Evolutionary conservation across 768 basidiomycete species (phyloP), one percentile per base, ranked within the genome.

Genomic region (Leccinum subgranulosum): DNA sequence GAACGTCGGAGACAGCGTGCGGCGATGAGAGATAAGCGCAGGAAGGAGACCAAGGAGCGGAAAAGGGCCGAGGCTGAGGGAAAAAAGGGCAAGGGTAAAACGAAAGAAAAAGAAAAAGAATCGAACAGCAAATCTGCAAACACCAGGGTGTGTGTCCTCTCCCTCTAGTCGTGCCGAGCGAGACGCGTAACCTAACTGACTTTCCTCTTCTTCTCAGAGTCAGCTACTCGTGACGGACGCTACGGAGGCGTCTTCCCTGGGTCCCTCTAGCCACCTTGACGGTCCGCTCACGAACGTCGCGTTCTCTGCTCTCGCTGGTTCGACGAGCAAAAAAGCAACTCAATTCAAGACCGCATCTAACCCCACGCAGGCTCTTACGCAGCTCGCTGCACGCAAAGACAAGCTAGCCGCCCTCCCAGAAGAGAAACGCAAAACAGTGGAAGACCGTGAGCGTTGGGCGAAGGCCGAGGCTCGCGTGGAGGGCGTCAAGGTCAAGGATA

Each of bases 401-500:
- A 90, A 89, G 65, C 76, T 97, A 2, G 85, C 87, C 0, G 70
- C 81, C 1, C 65, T 98, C 60, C 86, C 92, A 0, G 92, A 89
- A 49, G 94, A 94, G 54, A 92, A 92, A 68, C 84, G 92, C 31
- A 88, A 89, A 64, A 79, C 79, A 47, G 82, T 87, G 12, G 86
- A 91, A 69, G 94, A 94, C 67, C 81, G 82, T 54, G 89, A 94
- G 58, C 84, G 87, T 66, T 98, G 95, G 92, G 84, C 85, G 50
- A 96, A 95, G 74, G 93, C 94, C 0, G 85, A 87, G 67, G 86
- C 92, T 28, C 81, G 92, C 49, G 77, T 97, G 57, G 92, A 91
- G 55, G 97, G 97, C 3, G 87, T 87, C 50, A 99, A 98, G 74
- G 87, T 99, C 29, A 83, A 83, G 50, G 97, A 98, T 65, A 91